These are phyloP conservation scores for Infundibulicybe gibba DNA, from an alignment of 768 basidiomycete genomes.

Conservation along the genomic window DNA sequence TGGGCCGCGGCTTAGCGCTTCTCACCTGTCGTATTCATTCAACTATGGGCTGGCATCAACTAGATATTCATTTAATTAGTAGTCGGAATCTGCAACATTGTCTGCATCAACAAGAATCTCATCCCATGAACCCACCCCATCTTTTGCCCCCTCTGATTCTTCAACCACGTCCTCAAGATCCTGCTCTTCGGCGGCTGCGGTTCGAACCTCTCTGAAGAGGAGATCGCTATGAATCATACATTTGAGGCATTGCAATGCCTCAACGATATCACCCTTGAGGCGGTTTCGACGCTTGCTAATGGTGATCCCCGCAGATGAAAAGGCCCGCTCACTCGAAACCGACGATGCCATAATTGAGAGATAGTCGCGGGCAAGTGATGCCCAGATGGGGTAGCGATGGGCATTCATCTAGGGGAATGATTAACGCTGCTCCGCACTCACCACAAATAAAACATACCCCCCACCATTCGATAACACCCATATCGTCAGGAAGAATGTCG, in stretches of 20 bases:
- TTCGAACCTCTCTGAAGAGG: conserved; percentile 17
- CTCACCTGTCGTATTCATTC: too few relatives aligned
- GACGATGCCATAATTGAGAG: conserved; percentile 34
- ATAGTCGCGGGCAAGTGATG: conserved; percentile 30
- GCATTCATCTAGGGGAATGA: conserved; percentile 15
- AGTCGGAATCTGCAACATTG: too few relatives aligned
- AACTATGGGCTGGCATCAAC: too few relatives aligned
- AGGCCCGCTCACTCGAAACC: conserved; percentile 35
- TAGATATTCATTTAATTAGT: too few relatives aligned
- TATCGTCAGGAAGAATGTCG: conserved; percentile 12
- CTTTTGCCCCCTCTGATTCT: too few relatives aligned
- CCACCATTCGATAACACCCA: conserved; percentile 24
- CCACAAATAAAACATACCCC: conserved; percentile 18
- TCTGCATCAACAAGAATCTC: too few relatives aligned
- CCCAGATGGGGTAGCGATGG: conserved; percentile 26
- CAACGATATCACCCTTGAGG: conserved; percentile 29
- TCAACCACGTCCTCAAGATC: too few relatives aligned
- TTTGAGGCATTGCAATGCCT: conserved; percentile 27
- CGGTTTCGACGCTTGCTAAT: conserved; percentile 28
- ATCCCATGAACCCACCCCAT: too few relatives aligned
- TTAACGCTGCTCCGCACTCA: too few relatives aligned
- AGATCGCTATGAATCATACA: conserved; percentile 17
- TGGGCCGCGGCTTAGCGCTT: too few relatives aligned
- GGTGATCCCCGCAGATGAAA: conserved; percentile 35
- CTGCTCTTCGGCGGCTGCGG: not conserved